These are phyloP conservation scores for Penicillium sp. DNA, from an alignment of 2,329 filamentous ascomycete genomes.

Conservation along the genomic window DNA sequence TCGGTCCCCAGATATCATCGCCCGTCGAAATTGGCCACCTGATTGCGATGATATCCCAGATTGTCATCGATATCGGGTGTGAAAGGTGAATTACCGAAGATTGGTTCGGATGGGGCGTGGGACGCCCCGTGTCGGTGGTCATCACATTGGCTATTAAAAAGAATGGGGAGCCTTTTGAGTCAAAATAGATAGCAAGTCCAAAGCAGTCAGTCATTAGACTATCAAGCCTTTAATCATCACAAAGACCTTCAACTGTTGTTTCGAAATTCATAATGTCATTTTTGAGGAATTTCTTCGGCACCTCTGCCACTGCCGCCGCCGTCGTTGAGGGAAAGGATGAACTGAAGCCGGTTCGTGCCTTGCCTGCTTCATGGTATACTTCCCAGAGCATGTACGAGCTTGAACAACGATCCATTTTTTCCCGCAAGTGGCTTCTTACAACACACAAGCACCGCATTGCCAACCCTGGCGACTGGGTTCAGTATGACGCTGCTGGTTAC, in stretches of 20 bases:
- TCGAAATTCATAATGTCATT: slow-evolving; percentile 25
- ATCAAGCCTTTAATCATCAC: background rate
- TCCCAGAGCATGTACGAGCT: slow-evolving; percentile 54
- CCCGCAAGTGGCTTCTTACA: slow-evolving; percentile 20
- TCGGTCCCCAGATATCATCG: slow-evolving; percentile 19
- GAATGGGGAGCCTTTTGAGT: slow-evolving; percentile 5
- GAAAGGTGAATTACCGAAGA: slow-evolving; percentile 8
- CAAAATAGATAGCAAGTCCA: slow-evolving; percentile 11
- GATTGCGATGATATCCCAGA: slow-evolving; percentile 9
- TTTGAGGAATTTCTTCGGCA: slow-evolving; percentile 29
- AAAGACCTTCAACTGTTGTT: background rate
- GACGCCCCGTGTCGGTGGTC: slow-evolving; percentile 8
- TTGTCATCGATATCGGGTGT: slow-evolving; percentile 14
- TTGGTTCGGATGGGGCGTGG: slow-evolving; percentile 6
- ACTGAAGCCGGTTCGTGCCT: slow-evolving; percentile 37
- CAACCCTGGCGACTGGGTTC: slow-evolving; percentile 55
- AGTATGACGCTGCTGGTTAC: slow-evolving; percentile 55
- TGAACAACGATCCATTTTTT: slow-evolving; percentile 39
- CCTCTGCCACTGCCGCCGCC: slow-evolving; percentile 14
- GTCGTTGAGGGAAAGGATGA: slow-evolving; percentile 16
- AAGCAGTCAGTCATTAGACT: background rate
- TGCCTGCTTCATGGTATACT: slow-evolving; percentile 54
- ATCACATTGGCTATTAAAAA: slow-evolving; percentile 22
- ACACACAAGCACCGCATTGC: slow-evolving; percentile 40
- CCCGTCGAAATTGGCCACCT: slow-evolving; percentile 18